Evolutionary conservation across 306 rosid species (phyloP).

Genomic region (Rosa lucieae): DNA sequence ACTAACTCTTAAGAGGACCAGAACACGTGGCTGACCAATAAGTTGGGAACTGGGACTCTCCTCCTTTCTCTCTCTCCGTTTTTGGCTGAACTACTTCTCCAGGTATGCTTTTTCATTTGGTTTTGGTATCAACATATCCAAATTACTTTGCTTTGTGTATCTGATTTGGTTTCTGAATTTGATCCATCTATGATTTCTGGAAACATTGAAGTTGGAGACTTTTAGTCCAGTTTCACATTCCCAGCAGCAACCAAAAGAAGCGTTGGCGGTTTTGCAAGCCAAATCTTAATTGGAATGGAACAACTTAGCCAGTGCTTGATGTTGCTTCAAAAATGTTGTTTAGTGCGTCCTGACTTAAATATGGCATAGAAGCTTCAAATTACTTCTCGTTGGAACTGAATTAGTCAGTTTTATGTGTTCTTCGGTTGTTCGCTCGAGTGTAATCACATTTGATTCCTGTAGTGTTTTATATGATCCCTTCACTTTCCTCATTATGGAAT

Average conservation of each 20-base stretch:
- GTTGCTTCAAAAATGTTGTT: too few relatives aligned
- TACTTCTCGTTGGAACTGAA: neutral
- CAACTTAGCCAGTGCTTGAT: too few relatives aligned
- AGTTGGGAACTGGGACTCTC: too few relatives aligned
- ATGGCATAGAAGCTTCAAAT: too few relatives aligned
- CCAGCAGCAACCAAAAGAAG: too few relatives aligned
- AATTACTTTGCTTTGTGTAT: too few relatives aligned
- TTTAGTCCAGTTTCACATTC: too few relatives aligned
- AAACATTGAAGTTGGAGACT: too few relatives aligned
- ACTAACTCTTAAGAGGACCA: neutral
- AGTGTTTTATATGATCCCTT: neutral
- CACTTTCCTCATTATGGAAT: neutral
- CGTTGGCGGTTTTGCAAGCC: too few relatives aligned
- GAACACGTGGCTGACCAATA: neutral
- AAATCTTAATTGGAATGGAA: too few relatives aligned
- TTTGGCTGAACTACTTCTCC: neutral
- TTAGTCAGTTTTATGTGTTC: neutral
- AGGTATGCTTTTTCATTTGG: neutral
- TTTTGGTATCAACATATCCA: neutral
- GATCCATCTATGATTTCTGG: too few relatives aligned
- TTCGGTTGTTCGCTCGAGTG: neutral
- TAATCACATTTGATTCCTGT: neutral
- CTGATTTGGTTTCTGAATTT: neutral
- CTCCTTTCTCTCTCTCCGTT: neutral
- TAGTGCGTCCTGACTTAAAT: too few relatives aligned